A percentile compares a stretch with the other conserved stretches of the same genome.
Conservation (phyloP, 495 filamentous ascomycete genomes). For the Hapsidospora chrysogenum region DNA sequence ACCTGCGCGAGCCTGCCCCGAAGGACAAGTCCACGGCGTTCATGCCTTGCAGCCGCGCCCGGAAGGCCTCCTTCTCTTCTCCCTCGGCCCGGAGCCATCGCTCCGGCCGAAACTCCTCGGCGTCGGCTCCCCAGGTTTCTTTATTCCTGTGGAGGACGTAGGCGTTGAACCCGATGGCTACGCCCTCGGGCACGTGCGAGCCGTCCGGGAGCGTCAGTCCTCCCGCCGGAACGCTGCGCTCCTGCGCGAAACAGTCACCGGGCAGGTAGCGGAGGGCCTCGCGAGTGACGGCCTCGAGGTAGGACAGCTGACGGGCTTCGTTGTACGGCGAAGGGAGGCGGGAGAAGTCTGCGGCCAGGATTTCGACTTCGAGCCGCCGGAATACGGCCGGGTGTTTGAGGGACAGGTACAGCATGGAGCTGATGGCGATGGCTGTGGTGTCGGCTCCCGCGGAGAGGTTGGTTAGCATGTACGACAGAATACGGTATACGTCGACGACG, state of each 20-base stretch:
- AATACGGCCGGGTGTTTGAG: conserved; percentile 26
- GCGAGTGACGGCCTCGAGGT: conserved; percentile 37
- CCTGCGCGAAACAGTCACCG: conserved; percentile 18
- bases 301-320: conserved; percentile 7
- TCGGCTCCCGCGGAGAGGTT: conserved; percentile 34
- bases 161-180: conserved; percentile 33
- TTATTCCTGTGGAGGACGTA: conserved; percentile 36
- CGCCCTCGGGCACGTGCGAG: conserved; percentile 32
- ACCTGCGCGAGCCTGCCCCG: conserved; percentile 33
- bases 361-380: conserved; percentile 19
- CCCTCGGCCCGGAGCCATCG: conserved; percentile 25
- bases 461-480: conserved; percentile 11
- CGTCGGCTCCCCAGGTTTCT: conserved; percentile 29
- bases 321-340: conserved; percentile 5
- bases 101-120: conserved; percentile 32
- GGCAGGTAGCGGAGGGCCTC: conserved; percentile 34
- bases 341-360: conserved; percentile 10
- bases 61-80: conserved; percentile 10
- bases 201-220: conserved; percentile 35
- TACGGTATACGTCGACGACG: conserved; percentile 7
- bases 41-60: conserved; percentile 12
- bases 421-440: conserved; percentile 33
- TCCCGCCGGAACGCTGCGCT: conserved; percentile 32
- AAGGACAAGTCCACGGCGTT: conserved; percentile 22
- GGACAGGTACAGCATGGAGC: conserved; percentile 32